Conservation (phyloP, 1,284 basidiomycete species). For the Fomes fomentarius region DNA sequence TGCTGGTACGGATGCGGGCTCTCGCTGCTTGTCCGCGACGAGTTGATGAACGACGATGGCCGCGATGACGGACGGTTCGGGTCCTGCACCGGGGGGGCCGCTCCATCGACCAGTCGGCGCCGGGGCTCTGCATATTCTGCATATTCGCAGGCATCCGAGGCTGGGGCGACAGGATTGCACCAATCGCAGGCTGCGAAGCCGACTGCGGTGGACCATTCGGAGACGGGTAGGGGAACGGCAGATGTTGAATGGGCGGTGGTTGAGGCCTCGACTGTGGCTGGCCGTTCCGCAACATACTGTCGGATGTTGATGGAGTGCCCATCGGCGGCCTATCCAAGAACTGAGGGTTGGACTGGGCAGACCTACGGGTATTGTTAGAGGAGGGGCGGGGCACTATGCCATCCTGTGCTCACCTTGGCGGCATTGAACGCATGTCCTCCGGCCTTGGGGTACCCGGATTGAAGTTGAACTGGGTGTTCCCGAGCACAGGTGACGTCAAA, state of each 20-base stretch:
- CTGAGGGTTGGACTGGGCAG: slow-evolving; percentile 31
- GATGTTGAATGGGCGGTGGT: slow-evolving; percentile 43
- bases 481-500: slow-evolving; percentile 39
- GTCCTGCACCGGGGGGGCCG: slow-evolving; percentile 42
- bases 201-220: slow-evolving; percentile 39
- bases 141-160: slow-evolving; percentile 35
- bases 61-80: slow-evolving; percentile 49
- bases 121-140: slow-evolving; percentile 41
- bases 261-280: slow-evolving; percentile 39
- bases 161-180: slow-evolving; percentile 45
- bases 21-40: slow-evolving; percentile 50
- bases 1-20: slow-evolving; percentile 43
- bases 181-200: slow-evolving; percentile 42
- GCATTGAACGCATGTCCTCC: slow-evolving; percentile 33
- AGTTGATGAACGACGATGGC: slow-evolving; percentile 58
- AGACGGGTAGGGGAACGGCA: slow-evolving; percentile 47
- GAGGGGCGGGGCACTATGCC: too few species aligned
- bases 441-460: slow-evolving; percentile 29
- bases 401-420: slow-evolving; percentile 28
- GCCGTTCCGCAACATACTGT: slow-evolving; percentile 45
- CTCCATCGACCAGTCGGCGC: slow-evolving; percentile 55
- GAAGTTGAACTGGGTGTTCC: slow-evolving; percentile 34
- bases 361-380: slow-evolving; percentile 14
- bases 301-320: slow-evolving; percentile 39
- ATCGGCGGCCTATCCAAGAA: slow-evolving; percentile 41